Evolutionary conservation across 179 eudicot genomes (phyloP), one percentile per base, ranked within the genome.

Genomic region (Patellifolia procumbens): DNA sequence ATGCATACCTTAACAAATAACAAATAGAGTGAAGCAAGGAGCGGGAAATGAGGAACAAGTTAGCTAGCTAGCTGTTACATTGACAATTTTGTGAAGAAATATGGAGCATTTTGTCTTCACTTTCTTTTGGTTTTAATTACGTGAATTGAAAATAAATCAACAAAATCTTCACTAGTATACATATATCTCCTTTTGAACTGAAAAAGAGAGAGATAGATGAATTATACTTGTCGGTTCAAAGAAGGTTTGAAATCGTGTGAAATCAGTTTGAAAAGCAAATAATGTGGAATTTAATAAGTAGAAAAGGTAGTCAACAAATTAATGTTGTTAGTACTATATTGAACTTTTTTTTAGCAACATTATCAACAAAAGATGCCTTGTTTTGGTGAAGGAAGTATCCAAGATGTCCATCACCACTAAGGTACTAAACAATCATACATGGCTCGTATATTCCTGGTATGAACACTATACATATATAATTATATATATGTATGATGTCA

Each of bases 361-460:
- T 10, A 76, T 67, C 66, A 76, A 76, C 55, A 76, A 67, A 76
- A 76, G 78, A 55, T 76, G 78, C 65, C 78, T 53, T 76, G 65
- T 76, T 76, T 76, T 55, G 60, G 48, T 66, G 76, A 45, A 58
- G 69, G 78, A 76, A 55, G 78, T 66, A 67, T 76, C 73, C 75
- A 35, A 72, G 75, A 72, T 72, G 48, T 53, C n/a, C 29, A 35
- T 51, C 48, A 53, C 75, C 63, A 72, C 13, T 64, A 72, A 55
- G 35, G 72, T 56, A 46, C 56, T 56, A 39, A 42, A 22, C 71
- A 63, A 34, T 20, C 8, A 1, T 4, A 39, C 43, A 39, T 2
- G 8, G 43, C 0, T 39, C 43, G 43, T 39, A 39, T 39, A 9
- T 39, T 39, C 6, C 43, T 63, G 39, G 43, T 62, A 19, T 34